These are phyloP conservation scores for Pichia nanzhaoensis DNA, from an alignment of 805 yeast genomes.

Conservation along the genomic window DNA sequence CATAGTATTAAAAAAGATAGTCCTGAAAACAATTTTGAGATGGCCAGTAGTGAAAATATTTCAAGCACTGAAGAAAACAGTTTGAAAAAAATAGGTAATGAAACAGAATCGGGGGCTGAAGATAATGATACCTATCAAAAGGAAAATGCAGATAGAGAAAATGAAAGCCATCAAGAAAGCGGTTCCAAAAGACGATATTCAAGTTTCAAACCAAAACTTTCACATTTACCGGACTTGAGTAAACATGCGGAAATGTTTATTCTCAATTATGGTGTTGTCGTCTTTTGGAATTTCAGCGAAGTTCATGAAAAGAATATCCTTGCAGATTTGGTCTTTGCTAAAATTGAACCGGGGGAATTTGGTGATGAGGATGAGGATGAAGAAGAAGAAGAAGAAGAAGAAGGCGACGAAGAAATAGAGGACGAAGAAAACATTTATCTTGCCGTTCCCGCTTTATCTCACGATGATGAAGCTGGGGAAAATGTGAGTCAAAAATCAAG, in stretches of 20 bases:
- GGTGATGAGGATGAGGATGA: conserved; percentile 35
- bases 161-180: not conserved
- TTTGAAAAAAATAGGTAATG: not conserved
- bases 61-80: not conserved
- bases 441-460: not conserved
- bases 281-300: conserved; percentile 94
- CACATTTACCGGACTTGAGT: conserved; percentile 37
- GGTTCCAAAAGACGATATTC: not conserved
- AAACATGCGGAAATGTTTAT: conserved; percentile 85
- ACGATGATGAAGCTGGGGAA: conserved; percentile 3
- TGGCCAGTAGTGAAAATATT: not conserved
- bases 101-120: not conserved
- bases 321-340: conserved; percentile 82
- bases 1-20: too few species aligned
- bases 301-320: conserved; percentile 86
- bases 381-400: conserved; percentile 31
- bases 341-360: conserved; percentile 35
- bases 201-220: conserved; percentile 6
- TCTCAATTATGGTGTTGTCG: conserved; percentile 91
- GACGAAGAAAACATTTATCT: conserved; percentile 22
- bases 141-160: not conserved
- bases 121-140: not conserved
- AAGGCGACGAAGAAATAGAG: conserved; percentile 29
- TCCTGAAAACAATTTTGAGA: too few species aligned
- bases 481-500: not conserved